Percentiles rank a stretch among this genome's conserved stretches.
Conservation (phyloP, 768 basidiomycete species). For the Lactarius hengduanensis region DNA sequence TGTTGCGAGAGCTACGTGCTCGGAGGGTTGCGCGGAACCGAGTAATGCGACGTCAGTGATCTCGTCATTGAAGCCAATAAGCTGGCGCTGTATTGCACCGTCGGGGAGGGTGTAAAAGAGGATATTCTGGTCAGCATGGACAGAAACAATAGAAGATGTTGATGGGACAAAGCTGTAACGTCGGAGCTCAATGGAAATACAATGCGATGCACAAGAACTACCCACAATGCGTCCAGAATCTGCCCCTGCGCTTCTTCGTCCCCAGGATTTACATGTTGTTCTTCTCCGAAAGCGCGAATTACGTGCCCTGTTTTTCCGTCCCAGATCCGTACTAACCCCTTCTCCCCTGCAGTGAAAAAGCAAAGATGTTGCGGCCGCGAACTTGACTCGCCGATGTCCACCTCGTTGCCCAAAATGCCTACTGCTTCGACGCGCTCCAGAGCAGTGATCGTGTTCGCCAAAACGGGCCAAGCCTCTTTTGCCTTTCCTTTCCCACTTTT, state of each 20-base stretch:
- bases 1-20: slow-evolving; percentile 90
- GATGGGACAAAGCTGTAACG: slow-evolving; percentile 62
- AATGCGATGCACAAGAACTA: slow-evolving; percentile 6
- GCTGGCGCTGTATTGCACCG: slow-evolving; percentile 64
- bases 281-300: slow-evolving; percentile 56
- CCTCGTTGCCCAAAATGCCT: slow-evolving; percentile 60
- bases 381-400: slow-evolving; percentile 46
- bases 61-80: slow-evolving; percentile 98
- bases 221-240: slow-evolving; percentile 80
- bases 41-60: slow-evolving; percentile 89
- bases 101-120: slow-evolving; percentile 81
- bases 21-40: slow-evolving; percentile 42
- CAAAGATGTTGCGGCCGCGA: slow-evolving; percentile 45
- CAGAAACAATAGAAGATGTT: slow-evolving; percentile 65
- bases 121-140: slow-evolving; percentile 97
- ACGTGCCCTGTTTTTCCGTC: slow-evolving; percentile 66
- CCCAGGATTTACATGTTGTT: slow-evolving; percentile 45
- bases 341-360: slow-evolving; percentile 91
- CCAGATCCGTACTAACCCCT: slow-evolving; percentile 85
- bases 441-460: slow-evolving; percentile 77
- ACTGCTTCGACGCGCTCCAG: slow-evolving; percentile 87
- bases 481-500: slow-evolving; percentile 49
- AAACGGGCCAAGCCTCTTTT: slow-evolving; percentile 49
- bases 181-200: slow-evolving; percentile 12
- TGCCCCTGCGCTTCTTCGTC: slow-evolving; percentile 80